A percentile compares a stretch with the other conserved stretches of the same genome.
These are phyloP conservation scores for Daldinia eschscholtzii DNA, from an alignment of 2,329 filamentous ascomycete species.

Conservation along the genomic window DNA sequence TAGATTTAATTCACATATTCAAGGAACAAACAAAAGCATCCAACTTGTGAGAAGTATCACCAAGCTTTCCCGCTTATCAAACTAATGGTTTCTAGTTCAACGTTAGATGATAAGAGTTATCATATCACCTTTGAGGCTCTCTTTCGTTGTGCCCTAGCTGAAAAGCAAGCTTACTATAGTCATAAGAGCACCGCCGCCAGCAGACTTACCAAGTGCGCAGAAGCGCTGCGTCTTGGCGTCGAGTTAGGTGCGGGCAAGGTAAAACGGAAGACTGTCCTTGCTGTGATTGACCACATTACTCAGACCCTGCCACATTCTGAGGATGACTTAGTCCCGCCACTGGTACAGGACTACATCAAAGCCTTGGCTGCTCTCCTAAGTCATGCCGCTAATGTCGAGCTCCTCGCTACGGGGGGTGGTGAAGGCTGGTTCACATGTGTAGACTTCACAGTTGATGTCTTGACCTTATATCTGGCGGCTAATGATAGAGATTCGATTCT, in stretches of 20 bases:
- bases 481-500: constrained; percentile 54
- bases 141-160: constrained; percentile 75
- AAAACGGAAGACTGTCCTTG: constrained; percentile 81
- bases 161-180: constrained; percentile 74
- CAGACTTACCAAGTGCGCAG: constrained; percentile 76
- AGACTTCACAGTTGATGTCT: constrained; percentile 76
- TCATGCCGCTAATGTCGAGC: constrained; percentile 82
- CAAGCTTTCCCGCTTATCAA: constrained; percentile 5
- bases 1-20: constrained; percentile 51
- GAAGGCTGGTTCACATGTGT: constrained; percentile 77
- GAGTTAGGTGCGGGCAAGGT: constrained; percentile 76
- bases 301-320: constrained; percentile 75
- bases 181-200: constrained; percentile 60
- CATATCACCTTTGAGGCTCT: constrained; percentile 84
- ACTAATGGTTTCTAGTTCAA: constrained; percentile 38
- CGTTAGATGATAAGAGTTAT: constrained; percentile 80
- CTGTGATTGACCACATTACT: constrained; percentile 84
- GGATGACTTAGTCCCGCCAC: constrained; percentile 74
- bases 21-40: constrained; percentile 48
- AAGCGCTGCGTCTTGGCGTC: constrained; percentile 78
- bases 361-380: constrained; percentile 77
- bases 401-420: constrained; percentile 69
- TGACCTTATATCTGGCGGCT: constrained; percentile 66
- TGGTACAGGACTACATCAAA: constrained; percentile 84
- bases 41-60: constrained; percentile 44